Base-by-base conservation (phyloP, 768 basidiomycete species). In the Tremella mesenterica region DNA sequence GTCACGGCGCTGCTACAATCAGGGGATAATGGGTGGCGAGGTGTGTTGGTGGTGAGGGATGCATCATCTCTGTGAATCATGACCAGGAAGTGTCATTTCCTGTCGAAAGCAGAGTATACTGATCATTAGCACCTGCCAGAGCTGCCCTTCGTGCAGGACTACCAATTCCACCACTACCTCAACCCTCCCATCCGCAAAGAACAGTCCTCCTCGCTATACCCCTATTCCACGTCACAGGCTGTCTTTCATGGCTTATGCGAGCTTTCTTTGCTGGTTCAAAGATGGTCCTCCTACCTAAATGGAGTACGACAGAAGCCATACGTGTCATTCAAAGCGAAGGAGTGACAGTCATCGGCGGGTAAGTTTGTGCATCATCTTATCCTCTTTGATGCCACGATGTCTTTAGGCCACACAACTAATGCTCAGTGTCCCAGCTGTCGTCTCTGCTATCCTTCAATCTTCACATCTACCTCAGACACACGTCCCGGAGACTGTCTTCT, bases 191-290 rank as follows among this genome's bases (percentile, higher is more conserved):
- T 36, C 60, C 67, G 0, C 67, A 69, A 50, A 48, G 54, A 25
- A 61, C 57, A 13, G 60, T 69, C 34, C 48, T 69, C 1, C 60
- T 69, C 27, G 44, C 67, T n/a, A 66, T 69, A 27, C 67, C 67
- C 10, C 53, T 69, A 7, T 69, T 69, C 54, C 67, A 69, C 65
- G 67, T 69, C 9, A 69, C 67, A 1, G 67, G 67, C 3, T 65
- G 64, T 53, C 57, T 69, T 2, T 62, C 62, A 12, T 69, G 64
- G 63, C 58, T 69, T 38, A 62, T 69, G 60, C 50, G 67, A 10
- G 67, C 67, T 0, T 55, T 69, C 46, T 64, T 61, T 39, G 67
- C 56, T 8, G 67, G 67, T 18, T 64, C 62, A 18, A 64, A 61
- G 53, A 60, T 69, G 46, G 62, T 66, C 6, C 38, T 61, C 41